Evolutionary conservation across 331 rosid genomes (phyloP), one percentile per base, ranked within the genome.

Genomic region (Arachis monticola): DNA sequence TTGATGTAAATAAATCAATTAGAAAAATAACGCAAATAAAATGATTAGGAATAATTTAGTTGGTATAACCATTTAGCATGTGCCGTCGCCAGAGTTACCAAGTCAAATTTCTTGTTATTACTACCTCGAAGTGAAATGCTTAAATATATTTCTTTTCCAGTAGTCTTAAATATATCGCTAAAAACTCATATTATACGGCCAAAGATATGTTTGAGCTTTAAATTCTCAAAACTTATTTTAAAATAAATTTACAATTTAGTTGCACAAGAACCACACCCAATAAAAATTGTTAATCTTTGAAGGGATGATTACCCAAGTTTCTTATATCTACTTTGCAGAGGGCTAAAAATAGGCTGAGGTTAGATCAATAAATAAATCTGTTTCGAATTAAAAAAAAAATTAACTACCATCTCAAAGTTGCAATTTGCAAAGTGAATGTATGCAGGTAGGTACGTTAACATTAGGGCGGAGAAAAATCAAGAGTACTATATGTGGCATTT

Each of bases 391-490:
- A 47, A 56, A 56, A 69, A 14, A 46, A 47, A 2, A 48, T 64
- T 35, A 27, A 57, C 50, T 22, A 53, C 35, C 57, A 64, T 65
- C 58, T 52, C 50, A 63, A 30, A 66, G 56, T n/a, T n/a, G 11
- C 57, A 51, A 51, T 51, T 52, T 10, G 41, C 63, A 60, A 47
- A 75, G 76, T 59, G 30, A 47, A 62, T 38, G 48, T 58, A 72
- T 40, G 48, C n/a, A 50, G 11, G 56, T 65, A 69, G 62, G 75
- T 45, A 51, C n/a, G n/a, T n/a, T n/a, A n/a, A 83, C 64, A 79
- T 31, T 66, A 56, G 66, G 66, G 40, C 63, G 17, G 68, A 63
- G 64, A 66, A 69, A 76, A 76, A 77, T 72, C 73, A 74, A 8
- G 69, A 60, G 69, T n/a, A 56, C 59, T 27, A 79, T 9, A 27